phyloP scores from a whole-genome alignment of 768 basidiomycete genomes.

The Cubamyces lactineus region DNA sequence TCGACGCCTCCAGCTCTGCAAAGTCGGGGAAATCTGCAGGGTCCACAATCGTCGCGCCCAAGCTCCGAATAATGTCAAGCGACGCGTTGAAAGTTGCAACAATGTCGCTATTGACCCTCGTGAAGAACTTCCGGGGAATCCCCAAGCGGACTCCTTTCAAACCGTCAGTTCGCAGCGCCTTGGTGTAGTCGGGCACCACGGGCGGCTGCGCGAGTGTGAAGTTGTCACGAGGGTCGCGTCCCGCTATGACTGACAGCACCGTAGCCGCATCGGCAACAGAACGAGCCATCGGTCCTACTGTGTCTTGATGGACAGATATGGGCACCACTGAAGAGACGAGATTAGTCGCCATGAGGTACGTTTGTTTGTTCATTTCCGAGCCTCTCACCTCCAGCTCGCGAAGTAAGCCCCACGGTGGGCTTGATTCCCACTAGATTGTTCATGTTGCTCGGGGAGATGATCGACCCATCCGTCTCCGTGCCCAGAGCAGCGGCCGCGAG shows the following conservation, averaged over 20 bases:
- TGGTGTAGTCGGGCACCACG: conserved; percentile 56
- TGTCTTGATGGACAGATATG: conserved; percentile 44
- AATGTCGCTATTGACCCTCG: conserved; percentile 54
- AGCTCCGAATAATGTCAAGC: conserved; percentile 39
- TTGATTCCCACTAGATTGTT: conserved; percentile 48
- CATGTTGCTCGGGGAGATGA: conserved; percentile 44
- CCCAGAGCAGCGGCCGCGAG: conserved; percentile 48
- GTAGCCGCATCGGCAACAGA: conserved; percentile 40
- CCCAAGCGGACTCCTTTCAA: conserved; percentile 51
- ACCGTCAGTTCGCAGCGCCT: conserved; percentile 51
- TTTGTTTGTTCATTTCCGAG: not conserved
- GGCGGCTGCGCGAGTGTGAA: conserved; percentile 48
- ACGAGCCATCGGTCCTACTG: conserved; percentile 42
- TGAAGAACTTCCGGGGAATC: conserved; percentile 43
- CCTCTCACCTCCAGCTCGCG: conserved; percentile 38
- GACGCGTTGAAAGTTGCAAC: conserved; percentile 44
- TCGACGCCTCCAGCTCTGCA: conserved; percentile 46
- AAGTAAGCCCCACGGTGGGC: conserved; percentile 41
- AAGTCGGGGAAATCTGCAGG: conserved; percentile 63
- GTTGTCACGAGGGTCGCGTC: conserved; percentile 45
- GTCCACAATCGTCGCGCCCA: conserved; percentile 59
- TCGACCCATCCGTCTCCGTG: conserved; percentile 54
- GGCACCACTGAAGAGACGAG: conserved; percentile 43
- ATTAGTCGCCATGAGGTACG: not conserved
- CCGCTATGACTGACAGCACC: conserved; percentile 46